Evolutionary conservation across 768 basidiomycete species (phyloP), one percentile per base, ranked within the genome.

Genomic region (Lentinula guzmanii): DNA sequence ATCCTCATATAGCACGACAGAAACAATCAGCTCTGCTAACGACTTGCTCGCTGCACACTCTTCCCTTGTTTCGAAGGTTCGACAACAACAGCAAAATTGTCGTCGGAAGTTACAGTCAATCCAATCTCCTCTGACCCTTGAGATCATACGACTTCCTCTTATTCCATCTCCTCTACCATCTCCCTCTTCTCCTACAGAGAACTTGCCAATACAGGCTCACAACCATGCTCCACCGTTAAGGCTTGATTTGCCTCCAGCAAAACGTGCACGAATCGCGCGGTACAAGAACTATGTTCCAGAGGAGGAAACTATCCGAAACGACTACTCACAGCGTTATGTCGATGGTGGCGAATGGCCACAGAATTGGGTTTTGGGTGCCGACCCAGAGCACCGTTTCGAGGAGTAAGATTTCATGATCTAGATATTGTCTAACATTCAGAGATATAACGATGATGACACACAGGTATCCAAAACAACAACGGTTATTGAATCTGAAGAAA

Each of bases 261-360:
- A 94, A 70, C 83, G 85, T 4, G 89, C 90, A 0, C 82, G 91
- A 3, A 75, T 83, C 5, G 79, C 82, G 21, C 80, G 89, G 39
- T 94, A 92, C 65, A 70, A 71, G 37, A 95, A 95, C 69, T 95
- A 96, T 65, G 82, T 95, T 15, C 88, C 91, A 1, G 93, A 94
- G 63, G 96, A 99, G 70, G 96, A 99, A 72, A 98, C 95, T 0
- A 91, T 99, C 48, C 82, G 97, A 52, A 98, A 97, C 67, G 95
- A 99, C 75, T 94, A 95, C 69, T 92, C 90, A 0, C 89, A 90
- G 72, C 78, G 89, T 65, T 98, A 96, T 72, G 93, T 95, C 37
- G 88, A 92, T 67, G 83, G 90, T 2, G 95, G 95, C 9, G 90
- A 92, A 64, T 94, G 95, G 87, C 93, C 95, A 1, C 94, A 96